Evolutionary conservation across 202 grass and related monocot genomes (phyloP).

Genomic region (Carex arenaria): DNA sequence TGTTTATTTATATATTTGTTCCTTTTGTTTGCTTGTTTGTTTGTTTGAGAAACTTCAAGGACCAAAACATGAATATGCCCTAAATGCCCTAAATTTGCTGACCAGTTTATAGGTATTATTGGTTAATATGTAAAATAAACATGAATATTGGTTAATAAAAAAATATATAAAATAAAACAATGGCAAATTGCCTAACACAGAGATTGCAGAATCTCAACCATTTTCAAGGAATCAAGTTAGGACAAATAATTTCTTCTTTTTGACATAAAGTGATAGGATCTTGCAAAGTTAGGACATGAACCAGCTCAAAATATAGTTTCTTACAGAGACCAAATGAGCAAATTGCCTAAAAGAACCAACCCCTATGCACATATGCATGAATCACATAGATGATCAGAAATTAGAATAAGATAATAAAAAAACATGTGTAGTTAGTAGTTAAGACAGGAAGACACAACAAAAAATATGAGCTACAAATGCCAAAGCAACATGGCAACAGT

Average conservation of each 20-base stretch:
- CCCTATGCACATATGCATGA: not conserved
- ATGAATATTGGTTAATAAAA: not conserved
- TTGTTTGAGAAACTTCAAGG: not conserved
- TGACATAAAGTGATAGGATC: not conserved
- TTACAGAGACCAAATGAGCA: not conserved
- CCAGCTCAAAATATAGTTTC: too few relatives aligned
- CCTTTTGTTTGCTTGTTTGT: not conserved
- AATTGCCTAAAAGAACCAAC: not conserved
- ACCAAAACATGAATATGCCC: not conserved
- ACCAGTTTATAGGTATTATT: not conserved
- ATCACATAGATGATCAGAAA: not conserved
- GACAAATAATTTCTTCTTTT: not conserved
- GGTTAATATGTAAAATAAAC: too few relatives aligned
- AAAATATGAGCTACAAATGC: not conserved
- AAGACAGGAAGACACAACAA: not conserved
- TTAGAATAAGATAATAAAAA: not conserved
- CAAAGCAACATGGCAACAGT: not conserved
- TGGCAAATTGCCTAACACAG: not conserved
- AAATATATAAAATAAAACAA: not conserved
- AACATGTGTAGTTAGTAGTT: not conserved
- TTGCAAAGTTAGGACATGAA: not conserved
- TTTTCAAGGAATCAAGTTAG: not conserved
- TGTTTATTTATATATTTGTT: not conserved
- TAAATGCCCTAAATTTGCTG: not conserved
- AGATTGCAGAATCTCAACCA: not conserved